Evolutionary conservation across 2,329 filamentous ascomycete genomes (phyloP), one percentile per base, ranked within the genome.

Genomic region (Triangularia setosa): DNA sequence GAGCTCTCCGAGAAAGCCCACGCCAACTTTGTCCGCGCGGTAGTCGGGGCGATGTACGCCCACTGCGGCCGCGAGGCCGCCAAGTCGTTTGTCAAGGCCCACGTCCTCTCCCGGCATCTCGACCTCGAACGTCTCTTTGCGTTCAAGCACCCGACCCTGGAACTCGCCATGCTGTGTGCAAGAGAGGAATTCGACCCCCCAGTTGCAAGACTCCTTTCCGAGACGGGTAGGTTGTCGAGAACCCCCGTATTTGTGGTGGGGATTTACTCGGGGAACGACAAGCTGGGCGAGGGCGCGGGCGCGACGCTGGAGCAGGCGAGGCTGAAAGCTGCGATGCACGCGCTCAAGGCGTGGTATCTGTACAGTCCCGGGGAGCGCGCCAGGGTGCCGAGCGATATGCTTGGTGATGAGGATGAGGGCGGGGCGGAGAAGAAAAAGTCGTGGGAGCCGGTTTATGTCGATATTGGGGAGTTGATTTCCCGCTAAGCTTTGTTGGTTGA

Each of bases 341-440:
- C 93, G 18, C 82, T 99, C 73, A 96, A 97, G 83, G 84, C 89
- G 5, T 99, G 95, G 95, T 99, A 99, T 78, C 82, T 99, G 61
- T 99, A 99, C 81, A 93, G 89, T 75, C 94, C 95, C 27, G 81
- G 84, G 63, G 79, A 82, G 70, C 79, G 86, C 68, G 84, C 87
- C 58, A 83, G 84, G 64, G 81, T 92, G 66, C 90, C 90, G 24
- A 91, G 89, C 74, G 87, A 91, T 68, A 89, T 85, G 80, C 82
- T 90, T 69, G 80, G 86, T 68, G 83, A 81, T 56, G 85, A 87
- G 53, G 33, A n/a, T 4, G 87, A 91, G 68, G 90, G 85, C 80
- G 82, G 90, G 70, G 80, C 83, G 61, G 81, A 86, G 68, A 83
- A 81, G 56, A 85, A 87, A 52, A 79, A 79, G 72, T 81, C 84